These are phyloP conservation scores for Pseudonitzschia multiseries DNA, from an alignment of 108 stramenopile species.

Conservation along the genomic window DNA sequence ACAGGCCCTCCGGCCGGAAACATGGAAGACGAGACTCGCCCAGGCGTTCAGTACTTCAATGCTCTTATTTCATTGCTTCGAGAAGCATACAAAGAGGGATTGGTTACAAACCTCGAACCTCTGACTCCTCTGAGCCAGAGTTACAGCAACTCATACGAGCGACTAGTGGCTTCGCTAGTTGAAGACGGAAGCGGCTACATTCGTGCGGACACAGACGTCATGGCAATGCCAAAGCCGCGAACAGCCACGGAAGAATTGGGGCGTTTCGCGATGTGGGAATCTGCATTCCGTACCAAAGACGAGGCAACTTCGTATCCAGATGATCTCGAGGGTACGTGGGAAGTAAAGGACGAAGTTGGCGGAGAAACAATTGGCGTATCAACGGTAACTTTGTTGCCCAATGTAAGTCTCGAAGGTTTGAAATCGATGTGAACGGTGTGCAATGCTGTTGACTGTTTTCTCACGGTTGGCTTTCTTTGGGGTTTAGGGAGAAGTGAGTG, in stretches of 20 bases:
- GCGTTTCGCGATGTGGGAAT: constrained; percentile 84
- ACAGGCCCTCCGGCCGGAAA: constrained; percentile 20
- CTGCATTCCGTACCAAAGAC: constrained; percentile 56
- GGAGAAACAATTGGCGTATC: constrained; percentile 75
- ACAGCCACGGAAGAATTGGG: constrained; percentile 74
- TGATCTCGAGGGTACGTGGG: constrained; percentile 78
- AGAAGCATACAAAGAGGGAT: constrained; percentile 70
- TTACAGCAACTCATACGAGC: constrained; percentile 75
- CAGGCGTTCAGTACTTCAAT: constrained; percentile 81
- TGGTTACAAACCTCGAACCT: constrained; percentile 58
- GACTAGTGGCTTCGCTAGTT: constrained; percentile 65
- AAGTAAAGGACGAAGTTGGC: constrained; percentile 77
- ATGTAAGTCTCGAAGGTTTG: constrained; percentile 8
- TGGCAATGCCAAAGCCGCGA: constrained; percentile 63
- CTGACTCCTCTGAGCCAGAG: constrained; percentile 54
- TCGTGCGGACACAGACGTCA: constrained; percentile 45
- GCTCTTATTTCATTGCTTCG: constrained; percentile 62
- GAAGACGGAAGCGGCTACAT: constrained; percentile 84
- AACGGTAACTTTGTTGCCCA: constrained; percentile 53
- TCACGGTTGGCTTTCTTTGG: not conserved
- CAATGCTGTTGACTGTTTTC: not conserved
- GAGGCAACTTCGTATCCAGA: constrained; percentile 62
- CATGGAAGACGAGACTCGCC: constrained; percentile 56
- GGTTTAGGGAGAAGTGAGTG: constrained; percentile 50
- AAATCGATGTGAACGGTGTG: not conserved